Percentiles rank a stretch among this genome's conserved stretches.
Evolutionary conservation across 148 eudicot genomes (phyloP).

Genomic region (Hydrangea macrophylla): DNA sequence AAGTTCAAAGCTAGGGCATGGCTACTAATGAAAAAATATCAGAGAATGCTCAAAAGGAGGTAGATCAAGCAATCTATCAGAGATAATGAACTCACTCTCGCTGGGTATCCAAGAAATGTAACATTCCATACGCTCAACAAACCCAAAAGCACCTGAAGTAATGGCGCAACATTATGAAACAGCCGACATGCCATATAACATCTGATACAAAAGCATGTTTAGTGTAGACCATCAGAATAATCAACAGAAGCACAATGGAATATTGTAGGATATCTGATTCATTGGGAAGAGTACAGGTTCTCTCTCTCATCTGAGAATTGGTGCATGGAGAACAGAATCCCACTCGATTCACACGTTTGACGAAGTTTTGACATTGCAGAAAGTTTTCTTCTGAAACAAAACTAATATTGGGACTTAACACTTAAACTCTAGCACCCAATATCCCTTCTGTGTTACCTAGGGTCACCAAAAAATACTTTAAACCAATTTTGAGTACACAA

Average conservation of each 20-base stretch:
- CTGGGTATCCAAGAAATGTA: conserved; percentile 91
- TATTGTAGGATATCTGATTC: background rate
- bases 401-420: background rate
- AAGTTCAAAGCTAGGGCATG: conserved; percentile 1
- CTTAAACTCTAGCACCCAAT: background rate
- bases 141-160: conserved; percentile 86
- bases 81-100: conserved; percentile 63
- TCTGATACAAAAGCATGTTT: background rate
- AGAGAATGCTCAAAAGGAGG: conserved; percentile 1
- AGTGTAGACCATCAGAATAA: conserved; percentile 2
- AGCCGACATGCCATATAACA: background rate
- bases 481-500: background rate
- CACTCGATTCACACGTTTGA: background rate
- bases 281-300: background rate
- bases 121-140: conserved; percentile 95
- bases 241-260: background rate
- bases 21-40: background rate
- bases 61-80: background rate
- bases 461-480: background rate
- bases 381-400: background rate
- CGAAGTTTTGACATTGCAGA: background rate
- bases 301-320: background rate
- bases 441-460: background rate
- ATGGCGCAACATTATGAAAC: conserved; percentile 9
- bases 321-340: background rate